Base-by-base conservation (phyloP, 345 rosid species). In the Corchorus capsularis region DNA sequence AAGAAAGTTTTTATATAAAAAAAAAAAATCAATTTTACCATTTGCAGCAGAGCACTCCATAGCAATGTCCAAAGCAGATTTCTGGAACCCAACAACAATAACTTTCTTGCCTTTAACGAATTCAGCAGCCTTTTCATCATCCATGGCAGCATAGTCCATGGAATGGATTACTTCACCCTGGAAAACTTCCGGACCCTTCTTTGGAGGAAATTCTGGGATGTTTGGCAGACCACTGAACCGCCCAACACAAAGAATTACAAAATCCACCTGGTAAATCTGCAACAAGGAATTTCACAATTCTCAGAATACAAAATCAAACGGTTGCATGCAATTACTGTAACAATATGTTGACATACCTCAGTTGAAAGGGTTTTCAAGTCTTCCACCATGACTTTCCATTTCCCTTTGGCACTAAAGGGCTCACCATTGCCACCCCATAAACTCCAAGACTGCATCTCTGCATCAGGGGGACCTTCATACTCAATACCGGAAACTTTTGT, bases 361-460 rank as follows among this genome's bases (percentile, higher is more conserved):
- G 45, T 59, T 2, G 49, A 14, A 20, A 39, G 70, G 60, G 20
- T 74, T 8, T 75, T 41, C 49, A 32, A 69, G 47, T 75, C 61
- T 52, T 79, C 61, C 8, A 79, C 82, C 6, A 19, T 5, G 4
- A 75, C 15, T 7, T 75, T 71, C 82, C 82, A 79, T 71, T 75
- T 79, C 15, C 82, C 79, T 45, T 46, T 71, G 4, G 76, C 63
- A 9, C 76, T 35, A 46, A 79, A 79, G 41, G 76, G 62, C 19
- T 75, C 72, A 16, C 82, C 82, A 71, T 15, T 76, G 45, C 79
- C 52, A 17, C 83, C 82, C 80, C 84, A 83, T 1, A 57, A 45
- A 27, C 76, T 57, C 84, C 86, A 83, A 4, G 80, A 69, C 9
- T 53, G 37, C 43, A 81, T 73, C 63, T 81, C 86, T 22, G 76